Conservation (phyloP, 495 filamentous ascomycete genomes). For the Mytilinidion resinicola region DNA sequence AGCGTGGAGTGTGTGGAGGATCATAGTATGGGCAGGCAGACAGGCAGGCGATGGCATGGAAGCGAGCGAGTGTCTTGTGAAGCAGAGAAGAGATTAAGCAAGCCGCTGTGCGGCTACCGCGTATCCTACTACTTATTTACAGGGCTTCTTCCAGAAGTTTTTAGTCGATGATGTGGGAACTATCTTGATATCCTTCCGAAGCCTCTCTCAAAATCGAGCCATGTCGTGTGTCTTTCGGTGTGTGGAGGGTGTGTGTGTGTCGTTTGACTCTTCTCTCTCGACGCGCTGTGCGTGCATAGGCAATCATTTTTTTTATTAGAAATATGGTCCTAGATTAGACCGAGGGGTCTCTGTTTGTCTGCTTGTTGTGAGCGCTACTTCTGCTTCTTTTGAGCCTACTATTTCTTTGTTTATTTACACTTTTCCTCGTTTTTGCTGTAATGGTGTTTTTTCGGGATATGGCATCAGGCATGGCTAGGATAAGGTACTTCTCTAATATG, state of each 20-base stretch:
- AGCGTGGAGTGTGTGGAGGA: no score
- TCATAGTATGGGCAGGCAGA: no score
- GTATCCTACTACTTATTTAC: background rate
- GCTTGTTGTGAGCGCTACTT: no score
- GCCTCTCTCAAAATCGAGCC: no score
- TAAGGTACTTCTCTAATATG: no score
- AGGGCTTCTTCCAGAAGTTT: background rate
- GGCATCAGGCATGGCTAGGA: no score
- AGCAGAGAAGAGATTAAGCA: background rate
- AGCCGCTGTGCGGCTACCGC: constrained; percentile 1
- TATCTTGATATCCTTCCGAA: no score
- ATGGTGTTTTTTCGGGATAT: no score
- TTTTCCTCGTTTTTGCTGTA: background rate
- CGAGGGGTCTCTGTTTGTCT: no score
- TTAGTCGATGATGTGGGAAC: no score
- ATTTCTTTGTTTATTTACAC: background rate
- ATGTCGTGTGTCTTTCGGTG: background rate
- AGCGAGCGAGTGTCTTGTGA: background rate
- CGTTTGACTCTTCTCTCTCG: background rate
- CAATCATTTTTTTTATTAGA: background rate
- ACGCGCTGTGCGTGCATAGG: constrained; percentile 1
- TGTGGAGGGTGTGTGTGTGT: background rate
- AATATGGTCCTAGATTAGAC: no score
- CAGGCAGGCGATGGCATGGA: no score
- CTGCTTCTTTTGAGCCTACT: background rate